phyloP scores from a whole-genome alignment of 176 grass and related monocot species.

The Paspalum notatum region DNA sequence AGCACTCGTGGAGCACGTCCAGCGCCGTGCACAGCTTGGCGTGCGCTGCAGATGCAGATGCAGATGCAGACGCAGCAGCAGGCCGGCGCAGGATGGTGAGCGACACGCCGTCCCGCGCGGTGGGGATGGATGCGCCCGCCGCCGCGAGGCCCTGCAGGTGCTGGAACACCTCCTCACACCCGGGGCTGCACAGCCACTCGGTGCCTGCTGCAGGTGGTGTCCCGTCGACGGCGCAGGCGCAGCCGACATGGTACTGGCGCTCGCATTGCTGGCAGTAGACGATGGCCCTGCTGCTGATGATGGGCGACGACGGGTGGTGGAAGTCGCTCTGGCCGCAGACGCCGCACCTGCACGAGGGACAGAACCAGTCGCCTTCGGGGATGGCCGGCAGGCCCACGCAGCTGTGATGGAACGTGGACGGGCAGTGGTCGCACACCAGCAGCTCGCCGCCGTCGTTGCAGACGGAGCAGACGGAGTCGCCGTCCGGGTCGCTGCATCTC shows the following conservation, averaged over 20 bases:
- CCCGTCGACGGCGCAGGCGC: too few relatives aligned
- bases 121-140: constrained; percentile 17
- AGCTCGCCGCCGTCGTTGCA: constrained; percentile 56
- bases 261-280: constrained; percentile 74
- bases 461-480: constrained; percentile 64
- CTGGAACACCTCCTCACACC: constrained; percentile 45
- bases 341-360: constrained; percentile 57
- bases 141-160: constrained; percentile 39
- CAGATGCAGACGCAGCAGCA: too few relatives aligned
- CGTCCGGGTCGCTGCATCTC: constrained; percentile 1
- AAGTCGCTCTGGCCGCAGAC: constrained; percentile 53
- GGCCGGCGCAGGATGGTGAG: constrained; percentile 45
- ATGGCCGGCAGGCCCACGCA: constrained; percentile 54
- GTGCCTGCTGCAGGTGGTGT: too few relatives aligned
- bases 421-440: constrained; percentile 62
- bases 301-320: neutral
- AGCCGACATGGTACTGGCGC: constrained; percentile 61
- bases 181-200: constrained; percentile 55
- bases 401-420: constrained; percentile 56
- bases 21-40: constrained; percentile 49
- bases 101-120: constrained; percentile 19
- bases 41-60: too few relatives aligned
- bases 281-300: constrained; percentile 31
- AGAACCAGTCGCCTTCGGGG: constrained; percentile 59
- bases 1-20: constrained; percentile 77